Conservation (phyloP, 768 basidiomycete genomes). For the Trametes villosa region DNA sequence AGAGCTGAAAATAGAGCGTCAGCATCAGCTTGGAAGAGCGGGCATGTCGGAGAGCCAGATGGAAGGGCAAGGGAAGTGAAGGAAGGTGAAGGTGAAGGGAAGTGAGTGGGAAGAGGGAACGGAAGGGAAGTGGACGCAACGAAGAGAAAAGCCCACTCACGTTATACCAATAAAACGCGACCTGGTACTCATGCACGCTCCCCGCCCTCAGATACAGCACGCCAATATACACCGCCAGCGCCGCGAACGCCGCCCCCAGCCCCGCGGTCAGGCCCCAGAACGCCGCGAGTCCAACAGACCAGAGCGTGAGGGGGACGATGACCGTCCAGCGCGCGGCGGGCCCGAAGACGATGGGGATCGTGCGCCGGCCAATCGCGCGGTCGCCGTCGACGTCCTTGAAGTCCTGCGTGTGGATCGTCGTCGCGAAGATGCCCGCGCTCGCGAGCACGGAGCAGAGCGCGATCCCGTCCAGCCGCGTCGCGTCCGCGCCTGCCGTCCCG, state of each 20-base stretch:
- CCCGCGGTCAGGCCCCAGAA: conserved; percentile 27
- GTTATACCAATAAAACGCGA: conserved; percentile 36
- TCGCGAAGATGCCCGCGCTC: conserved; percentile 37
- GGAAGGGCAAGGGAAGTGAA: not conserved
- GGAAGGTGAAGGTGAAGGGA: not conserved
- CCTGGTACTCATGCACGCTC: conserved; percentile 27
- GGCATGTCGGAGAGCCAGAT: not conserved
- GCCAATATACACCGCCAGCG: conserved; percentile 25
- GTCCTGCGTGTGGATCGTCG: conserved; percentile 40
- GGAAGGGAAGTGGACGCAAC: too few species aligned
- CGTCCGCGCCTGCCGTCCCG: conserved; percentile 8
- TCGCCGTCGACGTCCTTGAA: conserved; percentile 24
- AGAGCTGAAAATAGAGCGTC: conserved; percentile 4
- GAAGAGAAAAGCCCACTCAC: too few species aligned
- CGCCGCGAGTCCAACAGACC: conserved; percentile 28
- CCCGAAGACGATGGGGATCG: conserved; percentile 24
- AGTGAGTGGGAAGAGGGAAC: not conserved
- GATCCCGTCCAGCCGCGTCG: conserved; percentile 22
- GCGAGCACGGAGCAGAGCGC: conserved; percentile 28
- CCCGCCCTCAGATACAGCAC: conserved; percentile 23
- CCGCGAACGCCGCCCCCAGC: conserved; percentile 14
- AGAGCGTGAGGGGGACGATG: conserved; percentile 24
- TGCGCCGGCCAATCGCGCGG: conserved; percentile 15
- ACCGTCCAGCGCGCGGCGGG: conserved; percentile 24
- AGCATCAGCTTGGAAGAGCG: too few species aligned